Conservation (phyloP, 306 rosid species). For the Prinsepia uniflora region DNA sequence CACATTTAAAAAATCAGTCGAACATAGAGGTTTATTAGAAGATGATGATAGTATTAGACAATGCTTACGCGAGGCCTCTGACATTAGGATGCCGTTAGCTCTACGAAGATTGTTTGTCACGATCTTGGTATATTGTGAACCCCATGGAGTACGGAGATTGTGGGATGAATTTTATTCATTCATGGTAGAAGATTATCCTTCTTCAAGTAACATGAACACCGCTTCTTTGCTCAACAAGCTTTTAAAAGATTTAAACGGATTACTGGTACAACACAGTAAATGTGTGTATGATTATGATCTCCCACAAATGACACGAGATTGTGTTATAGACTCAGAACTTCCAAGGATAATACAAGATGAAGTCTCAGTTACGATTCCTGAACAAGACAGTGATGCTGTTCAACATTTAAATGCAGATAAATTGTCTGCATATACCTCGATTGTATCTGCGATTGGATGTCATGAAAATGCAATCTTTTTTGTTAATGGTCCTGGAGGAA, state of each 20-base stretch:
- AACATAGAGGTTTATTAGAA: neutral
- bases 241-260: too few species aligned
- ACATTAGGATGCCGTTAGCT: neutral
- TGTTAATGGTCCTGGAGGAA: too few species aligned
- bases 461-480: neutral
- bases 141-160: neutral
- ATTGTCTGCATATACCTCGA: neutral
- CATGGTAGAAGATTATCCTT: conserved; percentile 1
- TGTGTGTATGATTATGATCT: neutral
- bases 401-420: neutral
- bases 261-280: neutral
- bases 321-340: too few species aligned
- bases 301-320: neutral
- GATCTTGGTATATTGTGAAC: neutral
- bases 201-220: too few species aligned
- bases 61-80: neutral
- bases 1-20: neutral
- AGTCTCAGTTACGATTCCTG: neutral
- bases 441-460: neutral
- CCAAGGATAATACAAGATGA: neutral
- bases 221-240: too few species aligned
- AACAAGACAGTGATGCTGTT: neutral
- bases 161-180: neutral
- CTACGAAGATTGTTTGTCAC: conserved; percentile 7
- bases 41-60: neutral